Evolutionary conservation across 306 rosid species (phyloP), one percentile per base, ranked within the genome.

Genomic region (Hylodesmum podocarpum): DNA sequence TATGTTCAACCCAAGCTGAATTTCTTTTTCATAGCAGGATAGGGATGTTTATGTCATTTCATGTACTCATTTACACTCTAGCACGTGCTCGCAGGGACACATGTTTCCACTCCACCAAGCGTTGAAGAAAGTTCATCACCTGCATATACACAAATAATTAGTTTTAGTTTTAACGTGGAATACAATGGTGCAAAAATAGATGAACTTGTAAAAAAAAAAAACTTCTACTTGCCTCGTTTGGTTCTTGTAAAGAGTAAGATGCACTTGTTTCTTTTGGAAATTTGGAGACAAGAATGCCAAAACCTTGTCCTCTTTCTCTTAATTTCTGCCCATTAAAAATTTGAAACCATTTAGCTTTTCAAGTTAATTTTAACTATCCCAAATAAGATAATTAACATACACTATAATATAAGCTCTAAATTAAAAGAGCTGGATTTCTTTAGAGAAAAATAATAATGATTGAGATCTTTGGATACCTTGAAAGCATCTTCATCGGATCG

Each of bases 231-330:
- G 86, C 98, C 98, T 93, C 95, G 12, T 74, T 70, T 44, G 98
- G 98, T 66, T 93, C 97, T 58, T 88, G 93, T 50, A 93, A 78
- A 49, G 97, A 86, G 85, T 88, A 93, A 66, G 90, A 89, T 47
- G 98, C 98, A 80, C 39, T 88, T 21, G 98, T 93, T n/a, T 93
- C 97, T 80, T 93, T 93, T 14, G 98, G 97, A 79, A 70, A 80
- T 82, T 91, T 91, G 2, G 98, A 88, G 63, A 93, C 98, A 49
- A 93, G 95, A 82, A 93, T 89, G 54, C 98, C 98, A 81, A 82
- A 88, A n/a, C 98, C 98, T 88, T 93, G 97, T 79, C 94, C 93
- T 81, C 93, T 88, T 41, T 89, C 94, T 82, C 88, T 86, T 28
- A 93, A 41, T 71, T 89, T 85, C 97, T 93, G 81, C 59, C 11